Evolutionary conservation across 148 eudicot species (phyloP).

Genomic region (Mesembryanthemum crystallinum): DNA sequence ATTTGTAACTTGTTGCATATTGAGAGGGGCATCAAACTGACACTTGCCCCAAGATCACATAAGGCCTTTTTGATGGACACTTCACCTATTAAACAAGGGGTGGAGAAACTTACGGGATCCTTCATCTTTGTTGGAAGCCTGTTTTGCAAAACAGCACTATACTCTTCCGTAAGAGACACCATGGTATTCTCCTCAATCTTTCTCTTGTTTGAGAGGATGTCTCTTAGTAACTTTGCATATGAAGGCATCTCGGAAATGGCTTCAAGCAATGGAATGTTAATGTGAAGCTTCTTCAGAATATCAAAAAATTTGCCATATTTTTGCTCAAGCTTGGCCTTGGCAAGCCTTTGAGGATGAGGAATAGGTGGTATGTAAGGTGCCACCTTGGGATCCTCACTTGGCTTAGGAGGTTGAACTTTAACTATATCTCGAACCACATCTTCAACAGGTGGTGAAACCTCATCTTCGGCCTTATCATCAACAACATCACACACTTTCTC

Average conservation of each 20-base stretch:
- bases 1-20: background rate
- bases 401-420: no score
- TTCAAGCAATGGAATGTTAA: background rate
- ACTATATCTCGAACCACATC: no score
- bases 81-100: background rate
- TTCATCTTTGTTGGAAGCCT: background rate
- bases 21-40: background rate
- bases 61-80: background rate
- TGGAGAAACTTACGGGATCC: background rate
- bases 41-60: background rate
- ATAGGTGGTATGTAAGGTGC: background rate
- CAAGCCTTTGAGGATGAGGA: background rate
- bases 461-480: no score
- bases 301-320: background rate
- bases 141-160: background rate
- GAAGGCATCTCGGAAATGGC: background rate
- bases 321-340: background rate
- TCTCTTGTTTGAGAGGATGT: background rate
- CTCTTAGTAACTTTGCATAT: background rate
- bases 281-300: background rate
- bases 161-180: background rate
- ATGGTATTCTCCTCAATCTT: background rate
- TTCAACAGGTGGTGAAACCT: no score
- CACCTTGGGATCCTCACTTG: no score
- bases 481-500: no score